Evolutionary conservation across 768 basidiomycete species (phyloP).

Genomic region (Agrocybe chaxingu): DNA sequence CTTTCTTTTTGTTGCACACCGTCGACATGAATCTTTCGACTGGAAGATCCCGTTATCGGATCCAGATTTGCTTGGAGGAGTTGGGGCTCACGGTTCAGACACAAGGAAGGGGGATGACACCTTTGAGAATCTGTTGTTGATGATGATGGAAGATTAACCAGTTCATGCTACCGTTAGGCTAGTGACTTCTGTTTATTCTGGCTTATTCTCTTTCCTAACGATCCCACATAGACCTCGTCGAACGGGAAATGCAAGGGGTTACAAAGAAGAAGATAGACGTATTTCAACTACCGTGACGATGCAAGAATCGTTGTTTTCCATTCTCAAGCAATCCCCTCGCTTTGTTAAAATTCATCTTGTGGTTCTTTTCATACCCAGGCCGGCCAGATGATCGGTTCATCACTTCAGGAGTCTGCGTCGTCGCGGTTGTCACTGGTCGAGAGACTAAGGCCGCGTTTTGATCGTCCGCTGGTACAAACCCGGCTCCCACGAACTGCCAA

Average conservation of each 20-base stretch:
- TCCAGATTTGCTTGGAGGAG: conserved; percentile 52
- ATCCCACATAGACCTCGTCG: neutral
- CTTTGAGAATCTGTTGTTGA: conserved; percentile 64
- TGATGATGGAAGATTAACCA: conserved; percentile 30
- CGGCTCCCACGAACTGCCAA: conserved; percentile 37
- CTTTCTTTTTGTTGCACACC: conserved; percentile 61
- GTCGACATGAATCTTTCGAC: conserved; percentile 52
- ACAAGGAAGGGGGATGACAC: conserved; percentile 58
- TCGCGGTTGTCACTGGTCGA: conserved; percentile 37
- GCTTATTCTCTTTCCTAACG: neutral
- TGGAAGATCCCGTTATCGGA: conserved; percentile 57
- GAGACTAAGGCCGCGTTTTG: conserved; percentile 25
- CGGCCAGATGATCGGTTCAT: conserved; percentile 45
- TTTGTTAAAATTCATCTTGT: conserved; percentile 46
- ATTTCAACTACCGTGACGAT: conserved; percentile 16
- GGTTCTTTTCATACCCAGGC: conserved; percentile 44
- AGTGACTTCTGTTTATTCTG: neutral
- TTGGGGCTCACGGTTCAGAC: conserved; percentile 44
- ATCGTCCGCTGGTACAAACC: conserved; percentile 29
- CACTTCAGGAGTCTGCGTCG: conserved; percentile 36
- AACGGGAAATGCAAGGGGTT: neutral
- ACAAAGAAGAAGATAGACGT: neutral
- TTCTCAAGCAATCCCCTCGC: conserved; percentile 52
- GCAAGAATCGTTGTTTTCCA: conserved; percentile 49
- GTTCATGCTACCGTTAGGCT: neutral